These are phyloP conservation scores for Lentinula sp. DNA, from an alignment of 768 basidiomycete genomes.

Conservation along the genomic window DNA sequence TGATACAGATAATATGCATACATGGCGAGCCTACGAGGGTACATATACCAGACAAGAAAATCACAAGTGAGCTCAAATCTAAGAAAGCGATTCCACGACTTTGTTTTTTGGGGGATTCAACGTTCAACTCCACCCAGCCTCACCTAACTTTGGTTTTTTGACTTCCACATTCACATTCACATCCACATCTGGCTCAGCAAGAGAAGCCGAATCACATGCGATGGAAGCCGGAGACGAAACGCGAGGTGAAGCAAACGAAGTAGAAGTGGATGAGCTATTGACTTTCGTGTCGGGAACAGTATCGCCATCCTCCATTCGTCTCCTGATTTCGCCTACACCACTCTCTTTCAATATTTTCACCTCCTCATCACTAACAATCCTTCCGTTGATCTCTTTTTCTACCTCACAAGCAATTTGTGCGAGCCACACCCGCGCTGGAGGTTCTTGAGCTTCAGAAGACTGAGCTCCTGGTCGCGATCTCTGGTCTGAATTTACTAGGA, in stretches of 20 bases:
- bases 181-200: background rate
- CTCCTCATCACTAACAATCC: conserved; percentile 60
- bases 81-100: background rate
- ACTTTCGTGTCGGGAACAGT: background rate
- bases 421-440: conserved; percentile 30
- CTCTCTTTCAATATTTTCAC: conserved; percentile 42
- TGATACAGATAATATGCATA: too few relatives aligned
- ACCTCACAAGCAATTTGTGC: conserved; percentile 58
- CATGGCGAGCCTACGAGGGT: too few relatives aligned
- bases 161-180: background rate
- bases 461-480: background rate
- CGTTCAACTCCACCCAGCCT: background rate
- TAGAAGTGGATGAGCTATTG: background rate
- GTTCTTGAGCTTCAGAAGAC: background rate
- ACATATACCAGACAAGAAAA: background rate
- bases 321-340: conserved; percentile 7
- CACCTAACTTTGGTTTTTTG: background rate
- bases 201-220: background rate
- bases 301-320: background rate
- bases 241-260: background rate
- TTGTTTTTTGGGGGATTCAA: background rate
- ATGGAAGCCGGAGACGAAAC: background rate
- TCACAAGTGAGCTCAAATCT: background rate
- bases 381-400: conserved; percentile 50
- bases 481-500: background rate